These are phyloP conservation scores for Amaranthus palmeri DNA, from an alignment of 148 eudicot species.

Conservation along the genomic window DNA sequence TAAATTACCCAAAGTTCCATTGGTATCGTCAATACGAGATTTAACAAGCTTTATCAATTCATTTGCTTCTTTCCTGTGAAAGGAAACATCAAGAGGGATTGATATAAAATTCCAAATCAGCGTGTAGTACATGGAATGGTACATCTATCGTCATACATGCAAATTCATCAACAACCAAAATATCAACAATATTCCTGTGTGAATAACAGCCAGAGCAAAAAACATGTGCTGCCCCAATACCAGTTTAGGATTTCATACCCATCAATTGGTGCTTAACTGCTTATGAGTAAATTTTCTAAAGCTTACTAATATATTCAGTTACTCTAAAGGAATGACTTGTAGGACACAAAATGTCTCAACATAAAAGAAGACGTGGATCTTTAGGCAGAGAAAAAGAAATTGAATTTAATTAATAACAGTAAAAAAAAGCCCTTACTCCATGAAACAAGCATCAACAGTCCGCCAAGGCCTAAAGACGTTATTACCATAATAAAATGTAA, in stretches of 20 bases:
- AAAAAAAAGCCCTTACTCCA: not conserved
- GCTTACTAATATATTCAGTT: not conserved
- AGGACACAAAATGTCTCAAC: not conserved
- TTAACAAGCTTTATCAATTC: conserved; percentile 54
- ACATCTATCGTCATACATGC: not conserved
- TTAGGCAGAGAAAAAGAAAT: not conserved
- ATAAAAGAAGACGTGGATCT: not conserved
- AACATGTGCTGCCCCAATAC: not conserved
- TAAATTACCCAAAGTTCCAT: conserved; percentile 25
- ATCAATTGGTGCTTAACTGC: not conserved
- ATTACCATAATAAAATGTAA: not conserved
- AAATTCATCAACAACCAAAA: not conserved
- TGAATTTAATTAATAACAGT: not conserved
- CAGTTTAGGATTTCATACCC: not conserved
- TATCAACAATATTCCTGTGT: not conserved
- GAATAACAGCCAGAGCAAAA: not conserved
- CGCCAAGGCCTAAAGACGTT: not conserved
- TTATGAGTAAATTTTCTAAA: not conserved
- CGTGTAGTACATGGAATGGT: not conserved
- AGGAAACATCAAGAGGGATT: conserved; percentile 19
- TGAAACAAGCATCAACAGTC: not conserved
- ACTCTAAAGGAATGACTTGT: not conserved
- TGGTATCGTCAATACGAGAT: conserved; percentile 51
- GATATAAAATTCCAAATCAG: conserved; percentile 2
- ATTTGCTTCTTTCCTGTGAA: conserved; percentile 74